Conservation (phyloP, 805 yeast genomes). For the Tanozyma kutaoensis region DNA sequence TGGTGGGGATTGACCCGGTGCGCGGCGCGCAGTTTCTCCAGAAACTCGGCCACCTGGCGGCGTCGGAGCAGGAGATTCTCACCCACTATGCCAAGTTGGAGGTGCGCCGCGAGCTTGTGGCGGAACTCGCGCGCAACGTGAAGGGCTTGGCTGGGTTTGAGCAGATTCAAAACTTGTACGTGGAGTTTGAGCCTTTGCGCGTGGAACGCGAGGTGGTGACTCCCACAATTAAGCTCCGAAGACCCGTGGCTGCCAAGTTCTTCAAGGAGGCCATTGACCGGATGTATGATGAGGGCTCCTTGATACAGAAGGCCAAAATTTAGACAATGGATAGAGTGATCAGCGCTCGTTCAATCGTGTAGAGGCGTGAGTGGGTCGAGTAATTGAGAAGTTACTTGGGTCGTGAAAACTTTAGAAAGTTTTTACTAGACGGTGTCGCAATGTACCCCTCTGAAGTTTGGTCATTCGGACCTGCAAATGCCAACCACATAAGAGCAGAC, state of each 20-base stretch:
- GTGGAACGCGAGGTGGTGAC: constrained; percentile 12
- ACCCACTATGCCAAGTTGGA: constrained; percentile 5
- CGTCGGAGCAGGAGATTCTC: constrained; percentile 8
- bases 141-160: constrained; percentile 11
- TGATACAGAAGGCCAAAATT: constrained; percentile 8
- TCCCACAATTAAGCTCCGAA: constrained; percentile 24
- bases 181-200: constrained; percentile 15
- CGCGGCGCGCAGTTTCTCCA: no score
- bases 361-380: no score
- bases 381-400: no score
- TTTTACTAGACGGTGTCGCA: no score
- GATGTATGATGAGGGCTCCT: constrained; percentile 36
- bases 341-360: no score
- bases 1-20: constrained; percentile 46
- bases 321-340: no score
- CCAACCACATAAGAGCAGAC: no score
- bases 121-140: constrained; percentile 2
- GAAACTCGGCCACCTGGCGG: no score
- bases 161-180: constrained; percentile 10
- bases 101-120: constrained; percentile 5
- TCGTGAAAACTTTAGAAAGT: no score
- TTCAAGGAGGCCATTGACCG: constrained; percentile 25
- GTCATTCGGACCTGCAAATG: no score
- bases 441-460: no score
- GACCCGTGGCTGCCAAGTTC: constrained; percentile 33